phyloP scores from a whole-genome alignment of 805 yeast species.

The Candida nonsorbophila region DNA sequence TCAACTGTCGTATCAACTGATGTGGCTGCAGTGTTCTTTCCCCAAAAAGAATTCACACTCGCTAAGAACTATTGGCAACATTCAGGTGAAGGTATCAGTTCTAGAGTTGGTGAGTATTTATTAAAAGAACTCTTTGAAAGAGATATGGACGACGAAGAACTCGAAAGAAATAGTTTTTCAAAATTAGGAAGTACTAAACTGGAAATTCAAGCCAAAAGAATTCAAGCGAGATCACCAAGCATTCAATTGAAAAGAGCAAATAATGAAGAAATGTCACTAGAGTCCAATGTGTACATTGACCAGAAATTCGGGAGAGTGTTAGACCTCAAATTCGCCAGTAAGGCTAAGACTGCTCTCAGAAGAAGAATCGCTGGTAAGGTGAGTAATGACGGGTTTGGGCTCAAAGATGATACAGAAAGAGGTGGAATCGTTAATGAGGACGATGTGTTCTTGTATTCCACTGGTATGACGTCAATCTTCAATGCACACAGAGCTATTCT shows the following conservation, averaged over 20 bases:
- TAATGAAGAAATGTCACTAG: conserved; percentile 33
- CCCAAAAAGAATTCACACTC: conserved; percentile 47
- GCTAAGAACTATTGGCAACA: conserved; percentile 96
- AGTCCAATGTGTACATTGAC: conserved; percentile 67
- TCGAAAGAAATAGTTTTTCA: conserved; percentile 1
- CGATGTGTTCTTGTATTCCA: conserved; percentile 79
- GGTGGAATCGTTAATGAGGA: conserved; percentile 37
- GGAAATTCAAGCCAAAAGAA: conserved; percentile 23
- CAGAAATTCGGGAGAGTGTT: conserved; percentile 88
- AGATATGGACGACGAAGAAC: conserved; percentile 12
- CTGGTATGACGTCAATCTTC: conserved; percentile 93
- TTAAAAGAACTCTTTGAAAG: conserved; percentile 56
- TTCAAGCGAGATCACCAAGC: conserved; percentile 10
- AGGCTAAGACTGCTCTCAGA: conserved; percentile 70
- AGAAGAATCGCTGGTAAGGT: conserved; percentile 70
- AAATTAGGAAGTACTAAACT: conserved; percentile 15
- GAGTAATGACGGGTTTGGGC: conserved; percentile 23
- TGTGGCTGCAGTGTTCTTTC: conserved; percentile 77
- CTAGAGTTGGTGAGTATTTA: conserved; percentile 83
- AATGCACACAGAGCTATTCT: conserved; percentile 63
- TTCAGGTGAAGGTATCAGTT: conserved; percentile 93
- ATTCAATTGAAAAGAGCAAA: conserved; percentile 4
- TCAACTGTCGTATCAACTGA: conserved; percentile 59
- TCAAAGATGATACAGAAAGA: conserved; percentile 10
- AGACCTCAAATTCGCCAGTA: conserved; percentile 67